These are phyloP conservation scores for Amniculicola lignicola DNA, from an alignment of 495 filamentous ascomycete species.

Conservation along the genomic window DNA sequence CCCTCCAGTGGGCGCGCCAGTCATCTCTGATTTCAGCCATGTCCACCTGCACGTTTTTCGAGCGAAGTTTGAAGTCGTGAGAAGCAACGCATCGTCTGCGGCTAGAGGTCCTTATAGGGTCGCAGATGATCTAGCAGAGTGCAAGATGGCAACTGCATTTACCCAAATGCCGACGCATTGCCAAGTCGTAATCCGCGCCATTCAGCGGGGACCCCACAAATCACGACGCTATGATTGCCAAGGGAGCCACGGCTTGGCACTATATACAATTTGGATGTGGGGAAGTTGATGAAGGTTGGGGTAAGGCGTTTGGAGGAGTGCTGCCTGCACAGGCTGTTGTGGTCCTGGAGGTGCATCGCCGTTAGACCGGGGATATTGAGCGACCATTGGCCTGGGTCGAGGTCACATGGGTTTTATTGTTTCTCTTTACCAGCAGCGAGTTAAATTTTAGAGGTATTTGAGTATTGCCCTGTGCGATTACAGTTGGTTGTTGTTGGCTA, in stretches of 20 bases:
- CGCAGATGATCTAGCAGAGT: background rate
- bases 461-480: background rate
- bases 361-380: constrained; percentile 9
- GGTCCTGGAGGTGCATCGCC: background rate
- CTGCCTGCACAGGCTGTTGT: background rate
- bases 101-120: constrained; percentile 13
- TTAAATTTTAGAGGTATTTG: background rate
- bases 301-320: background rate
- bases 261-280: constrained; percentile 19
- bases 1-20: constrained; percentile 36
- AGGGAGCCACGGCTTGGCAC: constrained; percentile 15
- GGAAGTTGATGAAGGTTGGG: too few relatives aligned
- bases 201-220: constrained; percentile 28
- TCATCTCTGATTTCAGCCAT: constrained; percentile 9
- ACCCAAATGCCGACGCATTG: constrained; percentile 21
- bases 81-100: constrained; percentile 1
- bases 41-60: background rate
- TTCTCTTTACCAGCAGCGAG: background rate
- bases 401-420: background rate
- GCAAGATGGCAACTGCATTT: constrained; percentile 10
- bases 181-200: constrained; percentile 8
- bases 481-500: too few relatives aligned
- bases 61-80: background rate
- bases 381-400: constrained; percentile 10
- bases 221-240: constrained; percentile 1